These are phyloP conservation scores for Thermothielavioides terrestris DNA, from an alignment of 495 filamentous ascomycete genomes.

Conservation along the genomic window DNA sequence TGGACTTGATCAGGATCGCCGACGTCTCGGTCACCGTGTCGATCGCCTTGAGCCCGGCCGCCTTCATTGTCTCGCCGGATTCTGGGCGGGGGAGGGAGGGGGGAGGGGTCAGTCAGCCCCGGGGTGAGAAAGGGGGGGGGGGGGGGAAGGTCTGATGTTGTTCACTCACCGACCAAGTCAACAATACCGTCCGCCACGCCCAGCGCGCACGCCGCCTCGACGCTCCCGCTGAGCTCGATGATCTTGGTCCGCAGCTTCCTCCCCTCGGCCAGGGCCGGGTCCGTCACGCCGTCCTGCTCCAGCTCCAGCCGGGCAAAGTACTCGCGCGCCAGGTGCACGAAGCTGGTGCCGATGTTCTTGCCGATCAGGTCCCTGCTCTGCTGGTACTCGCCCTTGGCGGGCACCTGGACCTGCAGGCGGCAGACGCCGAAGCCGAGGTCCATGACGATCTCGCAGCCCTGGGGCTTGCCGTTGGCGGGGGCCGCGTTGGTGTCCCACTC, in stretches of 20 bases:
- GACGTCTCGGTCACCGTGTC: conserved; percentile 83
- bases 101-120: neutral
- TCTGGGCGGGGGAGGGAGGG: conserved; percentile 42
- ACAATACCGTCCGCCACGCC: conserved; percentile 96
- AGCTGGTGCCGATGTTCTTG: conserved; percentile 93
- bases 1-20: conserved; percentile 87
- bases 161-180: conserved; percentile 80
- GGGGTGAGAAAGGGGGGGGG: neutral
- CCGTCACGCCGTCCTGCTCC: conserved; percentile 29
- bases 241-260: conserved; percentile 67
- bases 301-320: conserved; percentile 76
- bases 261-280: conserved; percentile 22
- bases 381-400: conserved; percentile 66
- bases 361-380: conserved; percentile 72
- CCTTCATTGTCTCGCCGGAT: conserved; percentile 97
- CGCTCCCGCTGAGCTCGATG: conserved; percentile 87
- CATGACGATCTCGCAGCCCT: conserved; percentile 69
- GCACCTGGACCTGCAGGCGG: conserved; percentile 92
- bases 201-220: conserved; percentile 91
- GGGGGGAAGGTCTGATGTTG: neutral
- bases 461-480: conserved; percentile 28
- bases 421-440: conserved; percentile 87
- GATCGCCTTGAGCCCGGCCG: conserved; percentile 91
- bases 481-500: conserved; percentile 34
- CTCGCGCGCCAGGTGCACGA: conserved; percentile 66